These are phyloP conservation scores for Colletotrichum cuscutae DNA, from an alignment of 2,329 filamentous ascomycete species.

Conservation along the genomic window DNA sequence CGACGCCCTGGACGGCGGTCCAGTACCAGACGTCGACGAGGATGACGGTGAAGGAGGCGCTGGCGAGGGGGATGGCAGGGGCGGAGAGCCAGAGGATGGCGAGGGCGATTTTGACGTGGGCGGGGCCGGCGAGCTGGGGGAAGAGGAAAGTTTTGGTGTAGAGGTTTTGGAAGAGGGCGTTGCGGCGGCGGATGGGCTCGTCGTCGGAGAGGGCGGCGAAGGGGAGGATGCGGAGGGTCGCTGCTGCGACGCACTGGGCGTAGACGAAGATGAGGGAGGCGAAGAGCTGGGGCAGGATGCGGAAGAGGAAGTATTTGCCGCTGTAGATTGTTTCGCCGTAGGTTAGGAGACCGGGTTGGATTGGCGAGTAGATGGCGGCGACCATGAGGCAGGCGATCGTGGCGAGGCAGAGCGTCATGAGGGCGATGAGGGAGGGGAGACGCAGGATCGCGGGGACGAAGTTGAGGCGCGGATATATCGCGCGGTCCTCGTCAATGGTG, in stretches of 20 bases:
- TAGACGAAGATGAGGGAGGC: constrained; percentile 79
- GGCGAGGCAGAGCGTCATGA: constrained; percentile 70
- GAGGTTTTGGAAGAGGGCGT: constrained; percentile 75
- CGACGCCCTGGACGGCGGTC: constrained; percentile 80
- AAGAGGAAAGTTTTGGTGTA: constrained; percentile 77
- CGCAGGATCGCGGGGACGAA: constrained; percentile 80
- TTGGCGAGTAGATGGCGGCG: constrained; percentile 74
- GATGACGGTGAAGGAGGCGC: constrained; percentile 77
- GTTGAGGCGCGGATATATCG: constrained; percentile 63
- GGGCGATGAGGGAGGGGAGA: constrained; percentile 68
- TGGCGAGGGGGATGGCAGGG: constrained; percentile 84
- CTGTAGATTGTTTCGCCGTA: constrained; percentile 76
- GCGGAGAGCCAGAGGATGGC: constrained; percentile 80
- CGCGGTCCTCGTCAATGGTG: constrained; percentile 51
- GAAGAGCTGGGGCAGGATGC: constrained; percentile 83
- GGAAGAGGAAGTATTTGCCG: constrained; percentile 84
- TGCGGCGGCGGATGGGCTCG: constrained; percentile 66
- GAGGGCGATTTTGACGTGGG: constrained; percentile 73
- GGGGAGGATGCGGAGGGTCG: constrained; percentile 81
- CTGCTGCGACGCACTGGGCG: constrained; percentile 77
- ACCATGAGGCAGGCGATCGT: constrained; percentile 81
- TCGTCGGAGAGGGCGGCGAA: constrained; percentile 81
- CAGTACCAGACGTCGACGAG: constrained; percentile 76
- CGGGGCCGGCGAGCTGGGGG: constrained; percentile 69
- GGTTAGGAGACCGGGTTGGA: constrained; percentile 71